Conservation (phyloP, 495 filamentous ascomycete species). For the Neurospora tetraspora region DNA sequence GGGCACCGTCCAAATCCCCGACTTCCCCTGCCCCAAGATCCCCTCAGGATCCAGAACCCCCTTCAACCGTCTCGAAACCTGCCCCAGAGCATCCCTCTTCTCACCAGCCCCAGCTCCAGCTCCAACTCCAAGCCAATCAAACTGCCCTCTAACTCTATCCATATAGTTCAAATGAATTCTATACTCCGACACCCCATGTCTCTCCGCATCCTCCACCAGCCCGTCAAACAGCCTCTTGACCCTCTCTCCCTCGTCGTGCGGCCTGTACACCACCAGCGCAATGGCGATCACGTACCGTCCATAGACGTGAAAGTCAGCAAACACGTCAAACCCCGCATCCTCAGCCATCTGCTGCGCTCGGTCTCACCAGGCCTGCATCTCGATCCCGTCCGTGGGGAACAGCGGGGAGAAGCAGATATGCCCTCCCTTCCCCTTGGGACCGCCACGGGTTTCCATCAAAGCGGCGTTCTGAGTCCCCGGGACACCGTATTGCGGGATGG, state of each 20-base stretch:
- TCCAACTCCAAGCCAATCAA: background rate
- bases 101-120: conserved; percentile 15
- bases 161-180: conserved; percentile 25
- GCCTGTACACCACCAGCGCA: conserved; percentile 25
- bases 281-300: conserved; percentile 7
- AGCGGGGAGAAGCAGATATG: conserved; percentile 3
- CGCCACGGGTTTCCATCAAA: conserved; percentile 3
- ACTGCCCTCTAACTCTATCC: conserved; percentile 7
- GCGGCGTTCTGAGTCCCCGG: background rate
- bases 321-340: conserved; percentile 2
- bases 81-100: conserved; percentile 20
- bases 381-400: background rate
- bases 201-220: conserved; percentile 20
- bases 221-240: conserved; percentile 11
- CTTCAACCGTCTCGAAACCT: conserved; percentile 17
- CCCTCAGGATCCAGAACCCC: conserved; percentile 16
- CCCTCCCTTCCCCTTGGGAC: background rate
- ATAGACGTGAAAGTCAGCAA: conserved; percentile 6
- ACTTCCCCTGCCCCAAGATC: conserved; percentile 17
- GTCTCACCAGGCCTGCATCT: background rate
- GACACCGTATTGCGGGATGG: conserved; percentile 3
- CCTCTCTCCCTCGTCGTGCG: conserved; percentile 21
- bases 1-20: conserved; percentile 11
- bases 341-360: conserved; percentile 1
- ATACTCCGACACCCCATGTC: conserved; percentile 21